A percentile compares a stretch with the other conserved stretches of the same genome.
phyloP scores from a whole-genome alignment of 805 yeast species.

The Kluyveromyces wickerhamii region DNA sequence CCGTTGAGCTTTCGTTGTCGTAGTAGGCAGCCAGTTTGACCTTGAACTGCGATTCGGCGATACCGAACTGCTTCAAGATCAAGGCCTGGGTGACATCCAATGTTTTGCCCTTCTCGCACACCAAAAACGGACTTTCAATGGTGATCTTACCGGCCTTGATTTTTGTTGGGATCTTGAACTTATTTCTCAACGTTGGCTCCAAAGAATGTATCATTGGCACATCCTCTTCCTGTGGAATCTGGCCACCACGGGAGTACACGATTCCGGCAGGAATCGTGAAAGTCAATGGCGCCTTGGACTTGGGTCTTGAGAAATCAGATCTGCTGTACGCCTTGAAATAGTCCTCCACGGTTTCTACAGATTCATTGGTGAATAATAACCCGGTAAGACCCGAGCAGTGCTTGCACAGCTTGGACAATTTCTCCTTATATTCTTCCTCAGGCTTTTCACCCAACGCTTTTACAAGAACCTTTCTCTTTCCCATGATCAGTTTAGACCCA shows the following conservation, averaged over 20 bases:
- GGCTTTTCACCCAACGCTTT: constrained; percentile 85
- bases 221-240: constrained; percentile 81
- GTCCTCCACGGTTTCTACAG: constrained; percentile 79
- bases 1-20: constrained; percentile 45
- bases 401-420: constrained; percentile 61
- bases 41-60: constrained; percentile 87
- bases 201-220: constrained; percentile 94
- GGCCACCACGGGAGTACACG: constrained; percentile 93
- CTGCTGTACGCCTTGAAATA: constrained; percentile 74
- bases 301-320: constrained; percentile 85
- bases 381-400: constrained; percentile 75
- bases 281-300: constrained; percentile 71
- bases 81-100: constrained; percentile 88
- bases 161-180: constrained; percentile 84
- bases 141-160: constrained; percentile 83
- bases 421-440: constrained; percentile 85
- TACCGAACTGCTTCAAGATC: constrained; percentile 88
- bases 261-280: constrained; percentile 86
- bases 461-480: constrained; percentile 86
- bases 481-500: constrained; percentile 83
- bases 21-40: constrained; percentile 74
- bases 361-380: constrained; percentile 80
- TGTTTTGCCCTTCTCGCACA: constrained; percentile 70
- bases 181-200: constrained; percentile 86
- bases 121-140: constrained; percentile 66